Evolutionary conservation across 2,329 filamentous ascomycete species (phyloP).

Genomic region (Ascochyta pisi): DNA sequence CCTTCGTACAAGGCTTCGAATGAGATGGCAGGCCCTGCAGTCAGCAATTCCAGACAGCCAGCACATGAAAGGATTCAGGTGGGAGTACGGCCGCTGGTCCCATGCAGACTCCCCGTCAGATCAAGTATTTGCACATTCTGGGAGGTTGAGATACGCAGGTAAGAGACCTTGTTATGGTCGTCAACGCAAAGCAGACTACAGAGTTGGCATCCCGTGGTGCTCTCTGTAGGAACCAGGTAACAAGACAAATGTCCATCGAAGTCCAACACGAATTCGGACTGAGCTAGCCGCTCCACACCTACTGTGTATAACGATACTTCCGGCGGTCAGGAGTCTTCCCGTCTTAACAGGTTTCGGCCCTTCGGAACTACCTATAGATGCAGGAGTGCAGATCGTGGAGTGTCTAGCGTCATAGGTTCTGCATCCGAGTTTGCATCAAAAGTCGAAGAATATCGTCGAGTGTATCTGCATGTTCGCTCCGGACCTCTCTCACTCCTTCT

Average conservation of each 20-base stretch:
- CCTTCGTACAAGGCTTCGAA: neutral
- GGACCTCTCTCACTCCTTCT: neutral
- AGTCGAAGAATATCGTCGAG: neutral
- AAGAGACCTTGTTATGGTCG: neutral
- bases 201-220: neutral
- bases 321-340: neutral
- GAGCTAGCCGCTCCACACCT: neutral
- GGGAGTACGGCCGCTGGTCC: no score
- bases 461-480: neutral
- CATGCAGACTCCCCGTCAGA: no score
- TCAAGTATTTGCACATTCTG: no score
- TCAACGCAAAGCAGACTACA: neutral
- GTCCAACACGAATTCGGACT: neutral
- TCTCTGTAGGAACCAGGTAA: neutral
- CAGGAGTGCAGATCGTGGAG: conserved; percentile 8
- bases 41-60: neutral
- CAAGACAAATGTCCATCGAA: neutral
- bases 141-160: no score
- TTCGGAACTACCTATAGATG: neutral
- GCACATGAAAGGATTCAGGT: neutral
- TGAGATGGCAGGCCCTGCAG: neutral
- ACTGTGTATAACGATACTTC: neutral
- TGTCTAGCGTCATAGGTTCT: conserved; percentile 1
- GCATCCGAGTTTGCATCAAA: neutral
- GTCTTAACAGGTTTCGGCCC: conserved; percentile 10